These are phyloP conservation scores for Elongisporangium prolatum DNA, from an alignment of 352 stramenopile genomes.

Conservation along the genomic window DNA sequence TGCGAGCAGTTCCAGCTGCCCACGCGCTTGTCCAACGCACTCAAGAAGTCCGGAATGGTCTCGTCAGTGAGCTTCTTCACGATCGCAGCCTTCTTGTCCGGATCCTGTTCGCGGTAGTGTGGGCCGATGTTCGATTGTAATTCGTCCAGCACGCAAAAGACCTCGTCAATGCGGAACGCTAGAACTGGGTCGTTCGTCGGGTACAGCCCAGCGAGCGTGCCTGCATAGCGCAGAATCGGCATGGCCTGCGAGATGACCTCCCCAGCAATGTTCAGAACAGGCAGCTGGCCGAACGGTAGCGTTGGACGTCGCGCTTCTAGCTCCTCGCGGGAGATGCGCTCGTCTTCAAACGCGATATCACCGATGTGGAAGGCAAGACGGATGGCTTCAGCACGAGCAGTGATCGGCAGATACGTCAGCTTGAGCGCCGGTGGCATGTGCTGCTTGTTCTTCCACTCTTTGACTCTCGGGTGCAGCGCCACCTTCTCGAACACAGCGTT, in stretches of 20 bases:
- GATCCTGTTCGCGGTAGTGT: conserved; percentile 7
- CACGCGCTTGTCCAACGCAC: conserved; percentile 32
- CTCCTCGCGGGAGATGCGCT: conserved; percentile 23
- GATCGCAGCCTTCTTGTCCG: conserved; percentile 27
- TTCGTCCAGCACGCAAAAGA: conserved; percentile 33
- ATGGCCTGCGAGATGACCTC: conserved; percentile 40
- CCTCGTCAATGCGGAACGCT: conserved; percentile 33
- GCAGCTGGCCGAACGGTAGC: conserved; percentile 32
- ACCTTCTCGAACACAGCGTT: conserved; percentile 25
- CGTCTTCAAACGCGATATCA: conserved; percentile 56
- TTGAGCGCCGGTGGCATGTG: conserved; percentile 23
- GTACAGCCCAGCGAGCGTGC: conserved; percentile 39
- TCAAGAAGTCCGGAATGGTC: conserved; percentile 36
- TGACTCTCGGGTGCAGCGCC: conserved; percentile 16
- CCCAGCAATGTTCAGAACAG: conserved; percentile 40
- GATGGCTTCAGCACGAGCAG: conserved; percentile 40
- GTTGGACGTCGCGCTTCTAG: conserved; percentile 21
- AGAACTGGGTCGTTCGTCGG: conserved; percentile 18
- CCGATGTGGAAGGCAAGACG: conserved; percentile 57
- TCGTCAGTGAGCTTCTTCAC: conserved; percentile 17
- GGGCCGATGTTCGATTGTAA: conserved; percentile 12
- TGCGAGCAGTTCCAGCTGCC: conserved; percentile 19
- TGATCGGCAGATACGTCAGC: conserved; percentile 57
- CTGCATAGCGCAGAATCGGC: conserved; percentile 52
- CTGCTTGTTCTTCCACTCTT: conserved; percentile 17